Evolutionary conservation across 768 basidiomycete genomes (phyloP), one percentile per base, ranked within the genome.

Genomic region (Termitomyces bulborhizus): DNA sequence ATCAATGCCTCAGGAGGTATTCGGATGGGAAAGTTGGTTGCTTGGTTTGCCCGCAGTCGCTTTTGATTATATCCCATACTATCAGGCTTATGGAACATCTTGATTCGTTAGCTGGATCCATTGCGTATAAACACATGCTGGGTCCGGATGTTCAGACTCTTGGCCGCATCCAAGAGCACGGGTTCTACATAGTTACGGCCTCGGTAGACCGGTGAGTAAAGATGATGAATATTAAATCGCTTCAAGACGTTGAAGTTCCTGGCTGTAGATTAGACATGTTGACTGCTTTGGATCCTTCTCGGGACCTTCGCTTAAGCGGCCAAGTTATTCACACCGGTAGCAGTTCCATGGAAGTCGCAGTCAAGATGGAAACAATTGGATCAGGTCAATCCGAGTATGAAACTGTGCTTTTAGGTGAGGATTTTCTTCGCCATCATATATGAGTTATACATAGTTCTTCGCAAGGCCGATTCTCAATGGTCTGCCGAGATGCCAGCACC

Each of bases 401-500:
- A 58, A 85, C 86, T 7, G 78, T 90, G 32, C 72, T 89, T 60
- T 71, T 92, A 40, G 88, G 89, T 83, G 64, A 39, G 46, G 48
- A 13, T 36, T n/a, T 51, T 8, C 12, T 18, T 24, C 34, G 26
- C 31, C 9, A 31, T 27, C 26, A 29, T 7, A 7, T 39, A 4
- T 26, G 7, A 11, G 37, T 37, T 42, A 29, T 46, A 46, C 21
- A 18, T 55, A 11, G 16, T 16, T 43, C 41, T 34, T 29, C 9
- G 16, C 46, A 39, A 90, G 91, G 92, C n/a, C 82, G 90, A n/a
- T 93, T 93, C 72, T 85, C 86, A 0, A 93, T 93, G 90, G 90
- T 93, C 6, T 91, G 88, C 65, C 73, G 90, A 54, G 85, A 92
- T 62, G 79, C 86, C 0, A 66, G 67, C 13, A 88, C 87, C 3